A percentile compares a stretch with the other conserved stretches of the same genome.
Conservation (phyloP, 1,139 yeast genomes). For the Sugiyamaella xylanicola region DNA sequence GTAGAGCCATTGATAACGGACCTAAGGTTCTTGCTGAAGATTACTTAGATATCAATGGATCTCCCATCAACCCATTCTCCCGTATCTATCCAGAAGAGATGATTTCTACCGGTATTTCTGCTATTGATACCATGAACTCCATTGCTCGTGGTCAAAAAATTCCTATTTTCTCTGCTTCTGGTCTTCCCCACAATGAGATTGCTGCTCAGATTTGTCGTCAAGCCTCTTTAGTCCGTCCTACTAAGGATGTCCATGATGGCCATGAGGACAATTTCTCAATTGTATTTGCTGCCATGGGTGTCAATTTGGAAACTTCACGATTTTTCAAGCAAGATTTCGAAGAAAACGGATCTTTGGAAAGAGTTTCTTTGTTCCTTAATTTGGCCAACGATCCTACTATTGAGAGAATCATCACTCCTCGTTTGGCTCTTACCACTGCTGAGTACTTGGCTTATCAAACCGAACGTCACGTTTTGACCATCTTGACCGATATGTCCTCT, state of each 20-base stretch:
- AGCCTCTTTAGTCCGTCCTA: slow-evolving; percentile 98
- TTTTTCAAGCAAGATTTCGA: slow-evolving; percentile 98
- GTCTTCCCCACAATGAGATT: slow-evolving; percentile 98
- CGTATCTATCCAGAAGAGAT: slow-evolving; percentile 99
- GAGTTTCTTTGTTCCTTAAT: slow-evolving; percentile 94
- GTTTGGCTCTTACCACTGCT: slow-evolving; percentile 98
- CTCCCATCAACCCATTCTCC: slow-evolving; percentile 96
- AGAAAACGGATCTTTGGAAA: slow-evolving; percentile 96
- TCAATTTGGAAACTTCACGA: slow-evolving; percentile 85
- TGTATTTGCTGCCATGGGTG: slow-evolving; percentile 99
- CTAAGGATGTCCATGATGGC: slow-evolving; percentile 99
- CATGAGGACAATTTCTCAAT: slow-evolving; percentile 99
- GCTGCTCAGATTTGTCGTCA: slow-evolving; percentile 99
- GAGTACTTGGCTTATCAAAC: slow-evolving; percentile 98
- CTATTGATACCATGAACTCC: slow-evolving; percentile 98
- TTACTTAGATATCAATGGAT: slow-evolving; percentile 95
- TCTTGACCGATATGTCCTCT: slow-evolving; percentile 98
- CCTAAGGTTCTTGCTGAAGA: slow-evolving; percentile 99
- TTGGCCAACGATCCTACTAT: slow-evolving; percentile 99
- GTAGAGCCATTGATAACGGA: slow-evolving; percentile 97
- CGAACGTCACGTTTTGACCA: slow-evolving; percentile 97
- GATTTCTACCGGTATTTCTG: slow-evolving; percentile 98
- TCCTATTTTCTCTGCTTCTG: slow-evolving; percentile 98
- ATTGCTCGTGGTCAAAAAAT: slow-evolving; percentile 99
- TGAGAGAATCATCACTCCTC: slow-evolving; percentile 98